A percentile compares a stretch with the other conserved stretches of the same genome.
These are phyloP conservation scores for Knufia fluminis DNA, from an alignment of 2,329 filamentous ascomycete species.

Conservation along the genomic window DNA sequence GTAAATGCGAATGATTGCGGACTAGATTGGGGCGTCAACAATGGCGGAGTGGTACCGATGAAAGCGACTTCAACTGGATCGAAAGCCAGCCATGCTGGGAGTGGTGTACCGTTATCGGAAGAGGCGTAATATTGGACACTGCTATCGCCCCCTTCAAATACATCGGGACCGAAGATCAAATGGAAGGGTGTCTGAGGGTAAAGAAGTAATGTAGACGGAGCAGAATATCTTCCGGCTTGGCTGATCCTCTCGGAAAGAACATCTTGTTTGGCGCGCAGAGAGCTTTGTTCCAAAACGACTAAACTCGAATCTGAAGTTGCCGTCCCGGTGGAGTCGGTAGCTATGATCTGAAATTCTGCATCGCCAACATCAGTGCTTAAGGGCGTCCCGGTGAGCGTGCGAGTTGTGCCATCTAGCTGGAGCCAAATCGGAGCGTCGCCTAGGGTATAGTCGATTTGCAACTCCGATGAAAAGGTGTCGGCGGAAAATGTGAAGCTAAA, in stretches of 20 bases:
- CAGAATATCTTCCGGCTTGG: constrained; percentile 29
- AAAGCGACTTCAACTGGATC: constrained; percentile 56
- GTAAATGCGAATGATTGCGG: constrained; percentile 64
- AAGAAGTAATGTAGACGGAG: constrained; percentile 31
- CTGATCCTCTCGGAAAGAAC: constrained; percentile 30
- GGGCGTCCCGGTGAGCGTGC: constrained; percentile 65
- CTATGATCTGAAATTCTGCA: constrained; percentile 56
- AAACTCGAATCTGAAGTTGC: constrained; percentile 58
- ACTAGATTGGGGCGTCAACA: constrained; percentile 53
- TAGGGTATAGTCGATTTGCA: constrained; percentile 57
- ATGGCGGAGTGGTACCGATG: constrained; percentile 58
- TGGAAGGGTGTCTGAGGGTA: constrained; percentile 44
- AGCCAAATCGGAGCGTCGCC: constrained; percentile 62
- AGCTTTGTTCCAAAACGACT: constrained; percentile 50
- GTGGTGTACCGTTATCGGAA: constrained; percentile 65
- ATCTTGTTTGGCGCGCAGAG: constrained; percentile 28
- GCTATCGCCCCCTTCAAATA: constrained; percentile 51
- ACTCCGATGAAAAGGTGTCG: constrained; percentile 60
- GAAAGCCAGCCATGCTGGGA: constrained; percentile 80
- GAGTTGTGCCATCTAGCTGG: constrained; percentile 54
- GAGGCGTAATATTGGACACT: constrained; percentile 66
- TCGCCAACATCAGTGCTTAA: constrained; percentile 47
- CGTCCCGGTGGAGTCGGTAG: constrained; percentile 57
- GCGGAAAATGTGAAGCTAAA: constrained; percentile 34
- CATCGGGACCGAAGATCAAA: constrained; percentile 60